Evolutionary conservation across 2,329 filamentous ascomycete species (phyloP).

Genomic region (Waltergamsia citrina): DNA sequence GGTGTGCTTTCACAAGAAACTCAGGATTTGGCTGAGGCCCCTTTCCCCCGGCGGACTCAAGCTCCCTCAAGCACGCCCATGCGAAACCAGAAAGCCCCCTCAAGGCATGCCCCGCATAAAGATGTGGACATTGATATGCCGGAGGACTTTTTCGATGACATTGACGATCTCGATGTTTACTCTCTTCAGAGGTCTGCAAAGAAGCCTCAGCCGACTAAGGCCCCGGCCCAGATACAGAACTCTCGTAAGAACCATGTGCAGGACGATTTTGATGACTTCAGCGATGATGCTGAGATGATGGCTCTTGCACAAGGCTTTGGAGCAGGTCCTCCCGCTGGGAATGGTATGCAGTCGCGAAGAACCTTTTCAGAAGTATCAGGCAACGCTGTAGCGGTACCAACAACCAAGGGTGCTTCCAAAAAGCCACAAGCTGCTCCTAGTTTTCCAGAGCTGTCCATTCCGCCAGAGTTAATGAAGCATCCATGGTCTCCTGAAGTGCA

Average conservation of each 20-base stretch:
- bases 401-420: conserved; percentile 18
- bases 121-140: conserved; percentile 1
- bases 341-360: conserved; percentile 18
- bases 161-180: conserved; percentile 2
- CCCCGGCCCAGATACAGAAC: neutral
- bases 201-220: conserved; percentile 3
- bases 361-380: conserved; percentile 39
- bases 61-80: neutral
- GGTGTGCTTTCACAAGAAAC: conserved; percentile 14
- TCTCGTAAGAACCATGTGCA: conserved; percentile 10
- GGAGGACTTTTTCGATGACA: conserved; percentile 1
- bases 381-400: conserved; percentile 25
- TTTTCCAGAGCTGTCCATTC: conserved; percentile 24
- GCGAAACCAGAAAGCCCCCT: neutral
- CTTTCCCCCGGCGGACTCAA: conserved; percentile 14
- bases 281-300: conserved; percentile 41
- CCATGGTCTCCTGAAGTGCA: conserved; percentile 84
- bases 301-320: conserved; percentile 42
- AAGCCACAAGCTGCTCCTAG: conserved; percentile 14
- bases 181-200: neutral
- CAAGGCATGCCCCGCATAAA: neutral
- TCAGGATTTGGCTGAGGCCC: conserved; percentile 9
- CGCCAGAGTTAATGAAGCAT: conserved; percentile 49
- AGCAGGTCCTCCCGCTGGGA: conserved; percentile 21
- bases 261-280: conserved; percentile 35